A percentile compares a stretch with the other conserved stretches of the same genome.
Evolutionary conservation across 1,284 basidiomycete genomes (phyloP).

Genomic region (Trametes versicolor): DNA sequence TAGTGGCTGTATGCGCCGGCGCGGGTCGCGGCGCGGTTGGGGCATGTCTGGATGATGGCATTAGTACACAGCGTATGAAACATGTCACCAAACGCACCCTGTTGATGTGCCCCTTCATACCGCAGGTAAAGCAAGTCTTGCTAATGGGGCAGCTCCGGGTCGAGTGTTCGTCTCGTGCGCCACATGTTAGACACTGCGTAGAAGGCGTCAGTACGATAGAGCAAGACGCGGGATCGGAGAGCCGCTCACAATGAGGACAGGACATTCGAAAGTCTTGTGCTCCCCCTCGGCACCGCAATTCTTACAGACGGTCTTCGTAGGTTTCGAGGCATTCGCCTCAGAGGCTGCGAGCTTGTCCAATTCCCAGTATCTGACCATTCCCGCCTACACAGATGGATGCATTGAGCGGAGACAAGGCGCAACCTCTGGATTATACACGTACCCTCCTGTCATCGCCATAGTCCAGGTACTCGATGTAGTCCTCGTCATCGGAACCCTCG

Average conservation of each 20-base stretch:
- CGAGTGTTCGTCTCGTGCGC: constrained; percentile 85
- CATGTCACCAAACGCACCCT: constrained; percentile 55
- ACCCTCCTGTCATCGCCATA: constrained; percentile 71
- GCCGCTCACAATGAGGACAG: constrained; percentile 70
- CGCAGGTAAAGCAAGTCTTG: constrained; percentile 88
- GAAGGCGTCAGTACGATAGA: constrained; percentile 14
- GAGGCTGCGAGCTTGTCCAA: constrained; percentile 46
- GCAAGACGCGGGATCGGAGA: background rate
- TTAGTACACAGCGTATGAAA: background rate
- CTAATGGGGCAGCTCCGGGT: constrained; percentile 87
- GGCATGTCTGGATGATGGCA: constrained; percentile 69
- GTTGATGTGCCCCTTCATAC: constrained; percentile 87
- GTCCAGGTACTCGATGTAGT: constrained; percentile 79
- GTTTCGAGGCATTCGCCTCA: constrained; percentile 48
- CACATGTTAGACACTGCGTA: constrained; percentile 94
- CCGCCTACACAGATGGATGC: constrained; percentile 38
- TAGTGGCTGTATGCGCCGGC: constrained; percentile 41
- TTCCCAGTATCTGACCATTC: constrained; percentile 71
- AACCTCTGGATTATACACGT: constrained; percentile 28
- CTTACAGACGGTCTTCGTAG: constrained; percentile 69
- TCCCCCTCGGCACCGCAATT: constrained; percentile 76
- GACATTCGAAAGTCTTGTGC: constrained; percentile 70
- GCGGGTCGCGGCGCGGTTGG: constrained; percentile 62
- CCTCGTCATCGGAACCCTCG: constrained; percentile 55
- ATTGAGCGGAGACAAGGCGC: constrained; percentile 13